Evolutionary conservation across 768 basidiomycete species (phyloP), one percentile per base, ranked within the genome.

Genomic region (Collybia mongolica): DNA sequence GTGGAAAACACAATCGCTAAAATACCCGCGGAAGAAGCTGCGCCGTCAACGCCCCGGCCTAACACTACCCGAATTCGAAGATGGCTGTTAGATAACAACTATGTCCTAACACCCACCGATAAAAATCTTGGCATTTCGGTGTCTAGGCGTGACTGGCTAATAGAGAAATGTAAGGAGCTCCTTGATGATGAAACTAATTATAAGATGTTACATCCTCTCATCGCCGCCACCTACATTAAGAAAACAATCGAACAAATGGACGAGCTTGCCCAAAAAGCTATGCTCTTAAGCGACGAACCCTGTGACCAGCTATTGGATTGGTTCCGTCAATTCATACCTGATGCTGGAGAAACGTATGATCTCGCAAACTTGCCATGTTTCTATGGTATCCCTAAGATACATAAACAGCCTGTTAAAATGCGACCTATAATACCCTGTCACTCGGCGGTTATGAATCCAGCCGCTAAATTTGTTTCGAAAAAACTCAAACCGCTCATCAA

Each of bases 341-440:
- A 23, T 9, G 15, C 17, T 5, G 38, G 20, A n/a, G 43, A 44
- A 51, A 44, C 22, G 18, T 37, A 46, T 23, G 35, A 23, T 50
- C 18, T 45, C 43, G 6, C 11, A 19, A 9, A 32, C 11, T 9
- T 54, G 1, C 52, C 48, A 2, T 2, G 4, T 14, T 57, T 57
- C 22, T 54, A 57, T 44, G 64, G 64, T 5, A 68, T 69, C n/a
- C 68, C 68, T 12, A 68, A 68, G 49, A 68, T 68, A 4, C 68
- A 70, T 53, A 70, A 68, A 48, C 47, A 59, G 48, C 66, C 65
- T 3, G 48, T 59, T 12, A 61, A 62, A 40, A 59, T 65, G 48
- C 46, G 63, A 35, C 66, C 59, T 7, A 70, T 70, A 17, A 53
- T 70, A 37, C 68, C 68, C 7, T 70, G 68, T 49, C 65, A 68